Conservation (phyloP, 352 stramenopile species). For the Phytophthora hibernalis region DNA sequence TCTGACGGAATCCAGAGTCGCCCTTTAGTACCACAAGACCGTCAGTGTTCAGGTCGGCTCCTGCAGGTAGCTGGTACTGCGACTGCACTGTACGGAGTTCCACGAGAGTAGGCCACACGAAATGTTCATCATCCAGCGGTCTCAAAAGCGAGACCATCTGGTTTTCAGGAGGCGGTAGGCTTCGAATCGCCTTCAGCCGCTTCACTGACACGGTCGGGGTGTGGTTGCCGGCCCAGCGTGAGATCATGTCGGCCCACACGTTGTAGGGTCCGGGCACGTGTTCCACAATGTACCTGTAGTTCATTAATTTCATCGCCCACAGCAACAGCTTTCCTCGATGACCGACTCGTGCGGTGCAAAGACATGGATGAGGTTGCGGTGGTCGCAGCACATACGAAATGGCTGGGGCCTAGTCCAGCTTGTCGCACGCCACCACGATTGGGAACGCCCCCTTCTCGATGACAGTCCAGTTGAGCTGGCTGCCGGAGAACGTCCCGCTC, state of each 20-base stretch:
- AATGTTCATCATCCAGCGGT: slow-evolving; percentile 1
- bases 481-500: too few relatives aligned
- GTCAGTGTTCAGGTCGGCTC: not conserved
- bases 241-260: slow-evolving; percentile 16
- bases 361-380: slow-evolving; percentile 8
- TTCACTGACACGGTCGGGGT: not conserved
- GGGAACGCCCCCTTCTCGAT: not conserved
- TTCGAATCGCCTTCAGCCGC: not conserved
- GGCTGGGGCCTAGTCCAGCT: slow-evolving; percentile 4
- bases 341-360: slow-evolving; percentile 2
- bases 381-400: slow-evolving; percentile 14
- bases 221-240: not conserved
- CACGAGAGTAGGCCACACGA: not conserved
- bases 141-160: not conserved
- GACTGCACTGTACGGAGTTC: not conserved
- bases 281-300: slow-evolving; percentile 6
- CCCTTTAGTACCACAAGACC: not conserved
- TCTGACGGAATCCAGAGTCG: not conserved
- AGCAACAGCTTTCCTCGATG: too few relatives aligned
- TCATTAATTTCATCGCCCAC: slow-evolving; percentile 12
- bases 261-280: slow-evolving; percentile 7
- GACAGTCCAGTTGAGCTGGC: not conserved
- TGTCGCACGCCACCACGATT: slow-evolving; percentile 6
- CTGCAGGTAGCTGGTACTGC: not conserved
- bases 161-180: too few relatives aligned